Evolutionary conservation across 371 early-diverging fungal genomes (phyloP).

Genomic region (Mortierella sp.): DNA sequence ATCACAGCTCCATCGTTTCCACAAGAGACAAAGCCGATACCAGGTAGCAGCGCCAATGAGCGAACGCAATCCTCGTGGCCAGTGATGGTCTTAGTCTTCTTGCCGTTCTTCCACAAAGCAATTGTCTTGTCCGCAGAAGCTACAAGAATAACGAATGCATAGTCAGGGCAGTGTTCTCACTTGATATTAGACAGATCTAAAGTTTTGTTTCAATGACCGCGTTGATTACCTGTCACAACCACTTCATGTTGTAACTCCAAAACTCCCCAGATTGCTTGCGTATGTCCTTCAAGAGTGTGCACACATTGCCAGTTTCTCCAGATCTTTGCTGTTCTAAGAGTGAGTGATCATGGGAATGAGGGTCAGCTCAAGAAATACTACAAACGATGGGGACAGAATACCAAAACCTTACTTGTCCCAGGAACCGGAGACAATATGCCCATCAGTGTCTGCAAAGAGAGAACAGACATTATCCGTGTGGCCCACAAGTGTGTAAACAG

Average conservation of each 20-base stretch:
- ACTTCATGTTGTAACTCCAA: conserved; percentile 76
- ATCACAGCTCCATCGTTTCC: conserved; percentile 92
- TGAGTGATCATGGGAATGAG: neutral
- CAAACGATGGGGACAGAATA: too few species aligned
- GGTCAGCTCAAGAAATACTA: neutral
- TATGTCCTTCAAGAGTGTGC: conserved; percentile 84
- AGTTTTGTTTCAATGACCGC: neutral
- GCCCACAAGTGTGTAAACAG: conserved; percentile 80
- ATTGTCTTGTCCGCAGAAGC: conserved; percentile 96
- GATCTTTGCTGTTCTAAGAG: conserved; percentile 81
- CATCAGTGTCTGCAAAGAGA: conserved; percentile 73
- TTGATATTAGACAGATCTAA: neutral
- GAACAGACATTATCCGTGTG: conserved; percentile 93
- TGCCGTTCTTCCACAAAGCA: conserved; percentile 86
- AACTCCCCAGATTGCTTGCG: conserved; percentile 94
- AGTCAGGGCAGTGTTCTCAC: neutral
- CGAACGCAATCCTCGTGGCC: conserved; percentile 97
- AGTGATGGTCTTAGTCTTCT: conserved; percentile 72
- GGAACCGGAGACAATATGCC: conserved; percentile 90
- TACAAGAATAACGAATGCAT: conserved; percentile 26
- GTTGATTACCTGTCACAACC: conserved; percentile 81
- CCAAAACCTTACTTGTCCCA: conserved; percentile 92
- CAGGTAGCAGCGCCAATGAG: conserved; percentile 74
- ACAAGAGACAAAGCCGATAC: conserved; percentile 85
- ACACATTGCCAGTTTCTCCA: conserved; percentile 86